Percentiles rank a stretch among this genome's conserved stretches.
Conservation (phyloP, 169 alveolate species). For the Perkinsus marinus region DNA sequence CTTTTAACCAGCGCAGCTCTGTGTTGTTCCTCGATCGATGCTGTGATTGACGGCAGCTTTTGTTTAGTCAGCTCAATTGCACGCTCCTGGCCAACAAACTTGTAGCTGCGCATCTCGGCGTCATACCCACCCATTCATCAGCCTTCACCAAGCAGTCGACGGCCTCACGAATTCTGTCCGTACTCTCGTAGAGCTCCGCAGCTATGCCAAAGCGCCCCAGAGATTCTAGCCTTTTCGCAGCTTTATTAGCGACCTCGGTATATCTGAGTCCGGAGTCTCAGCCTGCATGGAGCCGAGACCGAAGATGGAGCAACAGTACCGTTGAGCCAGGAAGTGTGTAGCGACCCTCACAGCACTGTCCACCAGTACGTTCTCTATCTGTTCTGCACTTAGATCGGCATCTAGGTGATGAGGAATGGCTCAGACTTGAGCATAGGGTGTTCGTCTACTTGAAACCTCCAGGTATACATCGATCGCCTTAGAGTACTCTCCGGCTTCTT, state of each 20-base stretch:
- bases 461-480: neutral
- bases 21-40: conserved; percentile 24
- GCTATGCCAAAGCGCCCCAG: conserved; percentile 53
- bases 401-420: neutral
- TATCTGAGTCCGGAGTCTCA: neutral
- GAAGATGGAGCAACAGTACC: neutral
- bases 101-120: conserved; percentile 27
- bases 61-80: conserved; percentile 38
- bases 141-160: conserved; percentile 43
- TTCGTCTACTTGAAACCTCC: neutral
- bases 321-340: conserved; percentile 55
- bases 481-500: neutral
- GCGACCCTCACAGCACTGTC: conserved; percentile 29
- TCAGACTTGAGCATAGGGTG: neutral
- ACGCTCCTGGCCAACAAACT: neutral
- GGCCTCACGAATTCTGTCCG: conserved; percentile 69
- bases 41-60: conserved; percentile 23
- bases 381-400: neutral
- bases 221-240: conserved; percentile 18
- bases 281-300: neutral
- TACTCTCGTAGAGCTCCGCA: conserved; percentile 63
- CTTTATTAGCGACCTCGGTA: conserved; percentile 29
- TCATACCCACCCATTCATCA: conserved; percentile 54
- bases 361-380: neutral
- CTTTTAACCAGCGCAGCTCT: conserved; percentile 35